Percentiles rank a stretch among this genome's conserved stretches.
These are phyloP conservation scores for Penicillium silybi DNA, from an alignment of 495 filamentous ascomycete genomes.

Conservation along the genomic window DNA sequence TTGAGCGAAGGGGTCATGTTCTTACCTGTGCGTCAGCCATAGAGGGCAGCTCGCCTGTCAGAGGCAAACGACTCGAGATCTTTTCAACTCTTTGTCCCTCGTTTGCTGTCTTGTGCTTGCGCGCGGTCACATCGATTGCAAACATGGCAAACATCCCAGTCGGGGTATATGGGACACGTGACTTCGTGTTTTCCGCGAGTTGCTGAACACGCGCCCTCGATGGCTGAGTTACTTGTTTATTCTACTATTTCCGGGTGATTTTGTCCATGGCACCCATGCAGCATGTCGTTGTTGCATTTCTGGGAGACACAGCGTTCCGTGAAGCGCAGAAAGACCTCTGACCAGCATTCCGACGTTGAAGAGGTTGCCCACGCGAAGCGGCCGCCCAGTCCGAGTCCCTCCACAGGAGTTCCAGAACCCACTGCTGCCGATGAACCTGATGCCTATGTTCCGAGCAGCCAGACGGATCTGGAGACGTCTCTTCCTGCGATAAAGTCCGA, in stretches of 20 bases:
- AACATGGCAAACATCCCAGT: slow-evolving; percentile 27
- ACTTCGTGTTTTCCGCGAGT: slow-evolving; percentile 29
- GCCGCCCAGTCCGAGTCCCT: slow-evolving; percentile 18
- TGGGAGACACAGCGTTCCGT: slow-evolving; percentile 37
- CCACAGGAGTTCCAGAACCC: slow-evolving; percentile 4
- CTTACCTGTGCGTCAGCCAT: slow-evolving; percentile 14
- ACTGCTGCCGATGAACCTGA: slow-evolving; percentile 35
- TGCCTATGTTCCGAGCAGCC: slow-evolving; percentile 30
- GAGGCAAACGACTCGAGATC: not conserved
- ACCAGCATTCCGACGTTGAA: slow-evolving; percentile 6
- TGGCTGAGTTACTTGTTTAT: not conserved
- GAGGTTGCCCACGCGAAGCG: slow-evolving; percentile 1
- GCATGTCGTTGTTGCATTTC: slow-evolving; percentile 42
- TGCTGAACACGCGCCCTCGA: slow-evolving; percentile 19
- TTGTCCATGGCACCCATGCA: slow-evolving; percentile 13
- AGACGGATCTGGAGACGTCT: slow-evolving; percentile 74
- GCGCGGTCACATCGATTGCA: slow-evolving; percentile 9
- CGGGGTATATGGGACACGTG: slow-evolving; percentile 29
- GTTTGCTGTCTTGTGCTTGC: not conserved
- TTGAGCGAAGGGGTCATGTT: not conserved
- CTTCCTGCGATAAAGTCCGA: slow-evolving; percentile 65
- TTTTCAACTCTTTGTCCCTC: not conserved
- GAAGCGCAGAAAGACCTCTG: slow-evolving; percentile 32
- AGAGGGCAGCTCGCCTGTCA: not conserved
- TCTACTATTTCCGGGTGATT: too few relatives aligned